A percentile compares a stretch with the other conserved stretches of the same genome.
Evolutionary conservation across 495 filamentous ascomycete species (phyloP).

Genomic region (Bathelium albidoporum): DNA sequence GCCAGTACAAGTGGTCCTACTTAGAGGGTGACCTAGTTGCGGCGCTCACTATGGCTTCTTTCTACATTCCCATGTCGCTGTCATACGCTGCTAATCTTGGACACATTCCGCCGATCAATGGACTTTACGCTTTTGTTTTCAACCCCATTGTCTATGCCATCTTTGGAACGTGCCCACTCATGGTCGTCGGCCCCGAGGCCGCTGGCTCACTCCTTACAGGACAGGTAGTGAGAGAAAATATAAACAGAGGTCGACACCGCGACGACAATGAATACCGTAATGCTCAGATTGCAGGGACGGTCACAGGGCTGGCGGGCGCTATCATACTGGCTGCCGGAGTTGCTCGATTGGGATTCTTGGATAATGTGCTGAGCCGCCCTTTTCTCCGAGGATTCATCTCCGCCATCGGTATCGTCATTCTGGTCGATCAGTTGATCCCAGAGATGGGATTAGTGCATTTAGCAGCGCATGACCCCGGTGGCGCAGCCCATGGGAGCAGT

Average conservation of each 20-base stretch:
- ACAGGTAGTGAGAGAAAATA: conserved; percentile 67
- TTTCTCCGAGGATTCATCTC: conserved; percentile 94
- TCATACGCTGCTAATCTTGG: conserved; percentile 89
- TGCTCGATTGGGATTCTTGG: conserved; percentile 81
- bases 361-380: conserved; percentile 85
- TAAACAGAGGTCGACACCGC: conserved; percentile 52
- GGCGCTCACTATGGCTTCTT: conserved; percentile 80
- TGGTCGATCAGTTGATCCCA: conserved; percentile 87
- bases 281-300: conserved; percentile 77
- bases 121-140: conserved; percentile 90
- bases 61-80: conserved; percentile 96
- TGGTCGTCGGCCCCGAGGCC: conserved; percentile 94
- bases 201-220: conserved; percentile 86
- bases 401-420: conserved; percentile 89
- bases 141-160: conserved; percentile 85
- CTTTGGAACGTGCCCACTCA: conserved; percentile 77
- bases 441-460: conserved; percentile 67
- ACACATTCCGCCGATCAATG: conserved; percentile 86
- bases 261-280: conserved; percentile 64
- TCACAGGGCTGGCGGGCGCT: conserved; percentile 74
- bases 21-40: conserved; percentile 80
- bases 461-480: conserved; percentile 42
- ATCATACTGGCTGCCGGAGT: conserved; percentile 79
- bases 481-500: conserved; percentile 70
- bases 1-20: conserved; percentile 70